Evolutionary conservation across 1,139 yeast species (phyloP).

Genomic region (Kodamaea derodonti): DNA sequence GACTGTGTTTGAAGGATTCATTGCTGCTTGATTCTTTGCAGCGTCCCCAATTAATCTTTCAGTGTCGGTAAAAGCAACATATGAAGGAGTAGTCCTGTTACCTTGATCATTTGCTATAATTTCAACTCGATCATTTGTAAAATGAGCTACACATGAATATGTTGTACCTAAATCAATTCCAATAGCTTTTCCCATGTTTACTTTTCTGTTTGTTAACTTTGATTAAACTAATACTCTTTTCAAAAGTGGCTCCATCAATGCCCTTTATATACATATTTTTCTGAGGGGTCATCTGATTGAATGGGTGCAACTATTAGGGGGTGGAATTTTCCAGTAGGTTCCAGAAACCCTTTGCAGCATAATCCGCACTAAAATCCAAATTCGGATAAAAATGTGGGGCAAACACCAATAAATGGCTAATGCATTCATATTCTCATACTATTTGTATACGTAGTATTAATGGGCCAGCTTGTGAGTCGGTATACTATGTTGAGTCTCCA

Average conservation of each 20-base stretch:
- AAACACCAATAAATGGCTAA: too few species aligned
- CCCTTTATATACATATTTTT: neutral
- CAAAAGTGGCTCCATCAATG: too few species aligned
- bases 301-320: too few species aligned
- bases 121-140: slow-evolving; percentile 16
- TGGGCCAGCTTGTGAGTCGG: too few species aligned
- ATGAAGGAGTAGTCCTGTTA: slow-evolving; percentile 37
- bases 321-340: slow-evolving; percentile 1
- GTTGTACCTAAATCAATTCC: slow-evolving; percentile 30
- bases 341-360: neutral
- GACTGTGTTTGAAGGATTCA: slow-evolving; percentile 29
- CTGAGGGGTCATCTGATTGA: neutral
- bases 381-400: neutral
- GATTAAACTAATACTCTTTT: too few species aligned
- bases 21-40: slow-evolving; percentile 29
- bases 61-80: slow-evolving; percentile 27
- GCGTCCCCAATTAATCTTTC: slow-evolving; percentile 30
- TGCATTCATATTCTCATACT: too few species aligned
- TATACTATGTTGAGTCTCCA: too few species aligned
- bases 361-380: too few species aligned
- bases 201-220: too few species aligned
- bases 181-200: slow-evolving; percentile 17
- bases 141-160: slow-evolving; percentile 26
- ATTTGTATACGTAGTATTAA: too few species aligned
- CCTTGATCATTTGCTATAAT: slow-evolving; percentile 51